These are phyloP conservation scores for Suhomyces yuchorum DNA, from an alignment of 1,139 yeast species.

Conservation along the genomic window DNA sequence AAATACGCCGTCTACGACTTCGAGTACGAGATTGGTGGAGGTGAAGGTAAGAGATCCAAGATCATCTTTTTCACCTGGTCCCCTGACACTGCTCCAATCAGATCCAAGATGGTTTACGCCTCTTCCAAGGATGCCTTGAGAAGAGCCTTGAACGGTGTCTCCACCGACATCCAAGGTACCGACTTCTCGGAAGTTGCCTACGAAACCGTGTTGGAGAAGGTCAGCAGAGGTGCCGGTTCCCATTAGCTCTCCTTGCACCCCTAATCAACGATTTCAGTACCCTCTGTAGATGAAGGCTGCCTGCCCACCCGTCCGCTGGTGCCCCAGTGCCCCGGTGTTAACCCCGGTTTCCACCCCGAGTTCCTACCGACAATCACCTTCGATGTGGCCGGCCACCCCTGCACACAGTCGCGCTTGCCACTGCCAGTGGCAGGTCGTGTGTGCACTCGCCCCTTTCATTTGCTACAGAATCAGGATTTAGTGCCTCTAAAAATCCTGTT, in stretches of 20 bases:
- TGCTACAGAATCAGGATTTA: neutral
- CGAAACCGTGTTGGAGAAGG: conserved; percentile 89
- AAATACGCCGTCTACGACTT: conserved; percentile 96
- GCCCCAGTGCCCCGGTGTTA: neutral
- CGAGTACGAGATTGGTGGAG: conserved; percentile 85
- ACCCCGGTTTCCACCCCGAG: neutral
- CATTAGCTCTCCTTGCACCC: conserved; percentile 25
- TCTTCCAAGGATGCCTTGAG: conserved; percentile 96
- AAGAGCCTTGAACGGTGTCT: conserved; percentile 93
- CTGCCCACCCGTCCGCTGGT: neutral
- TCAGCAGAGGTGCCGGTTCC: conserved; percentile 72
- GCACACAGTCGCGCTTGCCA: neutral
- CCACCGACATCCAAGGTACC: conserved; percentile 95
- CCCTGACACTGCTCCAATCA: conserved; percentile 94
- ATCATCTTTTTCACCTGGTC: conserved; percentile 95
- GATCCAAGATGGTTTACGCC: conserved; percentile 97
- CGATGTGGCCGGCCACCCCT: neutral
- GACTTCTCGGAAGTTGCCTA: conserved; percentile 96
- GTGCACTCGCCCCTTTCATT: conserved; percentile 1
- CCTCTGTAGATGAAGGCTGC: neutral
- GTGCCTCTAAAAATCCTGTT: neutral
- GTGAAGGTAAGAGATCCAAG: conserved; percentile 96
- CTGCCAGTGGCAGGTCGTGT: neutral
- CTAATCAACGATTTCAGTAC: neutral
- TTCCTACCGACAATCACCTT: neutral